These are phyloP conservation scores for Spiromastix sp. DNA, from an alignment of 2,329 filamentous ascomycete species.

Conservation along the genomic window DNA sequence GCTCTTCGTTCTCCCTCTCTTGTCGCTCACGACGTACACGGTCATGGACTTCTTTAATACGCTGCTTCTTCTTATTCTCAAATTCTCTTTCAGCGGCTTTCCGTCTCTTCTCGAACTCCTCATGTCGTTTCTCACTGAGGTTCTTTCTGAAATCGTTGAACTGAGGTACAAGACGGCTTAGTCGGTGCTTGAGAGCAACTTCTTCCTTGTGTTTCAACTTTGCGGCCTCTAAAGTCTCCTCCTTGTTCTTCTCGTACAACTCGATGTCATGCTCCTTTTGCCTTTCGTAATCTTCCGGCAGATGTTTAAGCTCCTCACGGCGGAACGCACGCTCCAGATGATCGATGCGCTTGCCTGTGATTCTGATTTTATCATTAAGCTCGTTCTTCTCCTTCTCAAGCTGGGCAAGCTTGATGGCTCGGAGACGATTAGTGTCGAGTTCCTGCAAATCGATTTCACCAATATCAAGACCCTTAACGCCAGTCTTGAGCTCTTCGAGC, in stretches of 20 bases:
- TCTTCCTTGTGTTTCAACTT: conserved; percentile 86
- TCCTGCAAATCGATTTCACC: conserved; percentile 65
- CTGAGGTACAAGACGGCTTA: conserved; percentile 69
- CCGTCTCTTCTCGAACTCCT: conserved; percentile 91
- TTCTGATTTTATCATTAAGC: conserved; percentile 77
- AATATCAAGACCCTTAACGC: conserved; percentile 69
- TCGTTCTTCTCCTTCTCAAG: conserved; percentile 98
- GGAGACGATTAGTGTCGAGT: conserved; percentile 80
- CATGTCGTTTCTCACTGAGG: conserved; percentile 76
- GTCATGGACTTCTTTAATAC: conserved; percentile 82
- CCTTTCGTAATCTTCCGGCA: conserved; percentile 71
- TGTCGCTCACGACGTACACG: conserved; percentile 70
- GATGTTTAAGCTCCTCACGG: conserved; percentile 88
- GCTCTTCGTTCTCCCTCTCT: conserved; percentile 76
- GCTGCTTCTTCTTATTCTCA: conserved; percentile 78
- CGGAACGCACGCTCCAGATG: conserved; percentile 95
- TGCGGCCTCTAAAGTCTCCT: conserved; percentile 66
- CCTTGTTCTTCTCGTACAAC: conserved; percentile 69
- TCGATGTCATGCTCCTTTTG: conserved; percentile 71
- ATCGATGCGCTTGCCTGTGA: conserved; percentile 91
- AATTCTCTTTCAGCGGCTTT: conserved; percentile 87
- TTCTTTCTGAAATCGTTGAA: conserved; percentile 78
- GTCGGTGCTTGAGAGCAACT: conserved; percentile 85
- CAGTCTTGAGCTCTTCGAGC: conserved; percentile 82
- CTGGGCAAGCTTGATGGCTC: conserved; percentile 88